Percentiles rank a stretch among this genome's conserved stretches.
Conservation (phyloP, 2,329 filamentous ascomycete species). For the Ascocoryne sarcoides region DNA sequence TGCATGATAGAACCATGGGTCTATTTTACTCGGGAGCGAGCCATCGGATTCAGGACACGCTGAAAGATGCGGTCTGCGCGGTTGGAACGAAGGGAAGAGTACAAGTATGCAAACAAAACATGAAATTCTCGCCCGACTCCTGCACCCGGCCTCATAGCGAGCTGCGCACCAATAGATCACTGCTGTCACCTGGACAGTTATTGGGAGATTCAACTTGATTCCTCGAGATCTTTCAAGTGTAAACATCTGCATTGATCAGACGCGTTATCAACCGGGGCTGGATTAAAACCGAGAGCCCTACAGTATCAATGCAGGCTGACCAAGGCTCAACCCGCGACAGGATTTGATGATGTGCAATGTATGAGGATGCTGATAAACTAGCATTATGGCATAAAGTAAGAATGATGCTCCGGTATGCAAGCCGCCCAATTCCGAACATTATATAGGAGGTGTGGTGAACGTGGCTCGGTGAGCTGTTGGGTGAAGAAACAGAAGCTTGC, state of each 20-base stretch:
- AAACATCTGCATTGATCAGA: constrained; percentile 13
- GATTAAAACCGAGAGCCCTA: not conserved
- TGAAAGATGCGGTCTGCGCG: too few relatives aligned
- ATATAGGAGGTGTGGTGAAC: not conserved
- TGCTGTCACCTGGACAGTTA: too few relatives aligned
- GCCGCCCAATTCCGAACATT: not conserved
- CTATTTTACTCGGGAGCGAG: too few relatives aligned
- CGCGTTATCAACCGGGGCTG: constrained; percentile 11
- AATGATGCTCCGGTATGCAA: not conserved
- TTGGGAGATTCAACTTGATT: too few relatives aligned
- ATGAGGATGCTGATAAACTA: constrained; percentile 1
- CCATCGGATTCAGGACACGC: too few relatives aligned
- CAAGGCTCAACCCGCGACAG: not conserved
- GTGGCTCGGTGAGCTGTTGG: not conserved
- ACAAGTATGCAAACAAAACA: too few relatives aligned
- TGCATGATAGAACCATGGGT: too few relatives aligned
- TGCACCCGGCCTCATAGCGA: too few relatives aligned
- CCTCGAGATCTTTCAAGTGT: constrained; percentile 2
- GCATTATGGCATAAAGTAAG: not conserved
- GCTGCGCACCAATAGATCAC: too few relatives aligned
- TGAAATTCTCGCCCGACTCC: too few relatives aligned
- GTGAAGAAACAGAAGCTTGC: not conserved
- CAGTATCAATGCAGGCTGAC: constrained; percentile 3
- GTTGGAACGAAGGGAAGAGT: too few relatives aligned
- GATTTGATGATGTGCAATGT: constrained; percentile 1